phyloP scores from a whole-genome alignment of 345 rosid genomes.

The Streptanthus diversifolius region DNA sequence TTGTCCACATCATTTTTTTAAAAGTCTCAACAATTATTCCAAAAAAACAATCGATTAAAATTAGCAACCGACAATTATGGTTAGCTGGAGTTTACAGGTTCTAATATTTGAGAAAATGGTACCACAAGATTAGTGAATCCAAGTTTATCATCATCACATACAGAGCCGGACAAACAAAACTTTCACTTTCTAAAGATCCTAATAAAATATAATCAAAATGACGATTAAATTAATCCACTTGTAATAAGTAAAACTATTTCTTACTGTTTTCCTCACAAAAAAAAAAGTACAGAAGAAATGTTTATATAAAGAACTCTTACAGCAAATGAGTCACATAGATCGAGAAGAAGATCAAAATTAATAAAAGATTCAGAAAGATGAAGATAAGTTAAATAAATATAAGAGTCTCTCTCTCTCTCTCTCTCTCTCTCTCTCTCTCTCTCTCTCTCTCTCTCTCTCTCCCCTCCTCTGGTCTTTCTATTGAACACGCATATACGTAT shows the following conservation, averaged over 20 bases:
- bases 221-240: conserved; percentile 14
- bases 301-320: conserved; percentile 14
- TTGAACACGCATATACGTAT: conserved; percentile 10
- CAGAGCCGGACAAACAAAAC: conserved; percentile 8
- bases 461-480: neutral
- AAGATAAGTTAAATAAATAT: conserved; percentile 22
- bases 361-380: neutral
- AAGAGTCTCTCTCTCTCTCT: conserved; percentile 24
- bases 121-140: neutral
- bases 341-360: conserved; percentile 5
- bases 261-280: neutral
- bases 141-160: conserved; percentile 16
- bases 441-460: conserved; percentile 12
- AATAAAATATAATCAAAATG: neutral
- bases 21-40: neutral
- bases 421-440: conserved; percentile 27
- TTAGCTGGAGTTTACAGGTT: conserved; percentile 27
- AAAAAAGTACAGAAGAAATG: neutral
- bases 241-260: neutral
- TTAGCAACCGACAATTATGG: conserved; percentile 24
- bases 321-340: conserved; percentile 29
- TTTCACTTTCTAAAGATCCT: conserved; percentile 17
- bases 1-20: neutral
- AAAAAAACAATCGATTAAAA: neutral
- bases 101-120: neutral